Base-by-base conservation (phyloP, 1,284 basidiomycete species). In the Malassezia cuniculi region DNA sequence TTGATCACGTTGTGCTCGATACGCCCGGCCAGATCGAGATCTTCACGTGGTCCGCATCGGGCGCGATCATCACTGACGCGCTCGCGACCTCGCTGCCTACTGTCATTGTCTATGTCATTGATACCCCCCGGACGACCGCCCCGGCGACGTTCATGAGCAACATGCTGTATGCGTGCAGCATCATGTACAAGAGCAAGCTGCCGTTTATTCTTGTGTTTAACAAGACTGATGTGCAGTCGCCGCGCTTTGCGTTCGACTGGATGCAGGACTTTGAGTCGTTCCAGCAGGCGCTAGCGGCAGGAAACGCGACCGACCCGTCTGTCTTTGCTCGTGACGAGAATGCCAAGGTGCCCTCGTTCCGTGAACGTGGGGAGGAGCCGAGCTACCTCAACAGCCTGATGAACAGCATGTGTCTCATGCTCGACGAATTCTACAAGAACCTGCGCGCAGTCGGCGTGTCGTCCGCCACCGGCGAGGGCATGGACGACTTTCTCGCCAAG, bases 91-190 rank as follows among this genome's bases (percentile, higher is more conserved):
- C 86, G 0, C 73, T 95, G 48, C 93, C 93, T 1, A 83, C 90
- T 0, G 84, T 89, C 17, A 79, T 99, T 26, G 93, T 89, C 9
- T 99, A 95, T 67, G 78, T 99, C 45, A 86, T 99, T 59, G 93
- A 99, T 69, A 97, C 93, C 2, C 90, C 93, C 12, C 76, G 93
- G 42, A 90, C 87, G 8, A 81, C 81, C 0, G 80, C 87, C 0
- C 93, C 93, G 0, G 86, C 90, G 5, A 99, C 93, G 0, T 99
- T 99, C 69, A 99, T 97, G 93, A 86, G 82, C 37, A 99, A 99
- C 70, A 99, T 99, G 93, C 75, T 99, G 34, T 97, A 97, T 62
- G 93, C 93, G 1, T 99, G 93, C 75, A 90, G 86, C 52, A 97
- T 99, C 53, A 73, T 99, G 18, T 99, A 99, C 75, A 99, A 99